phyloP scores from a whole-genome alignment of 352 stramenopile species.

The Phytophthora chlamydospora region DNA sequence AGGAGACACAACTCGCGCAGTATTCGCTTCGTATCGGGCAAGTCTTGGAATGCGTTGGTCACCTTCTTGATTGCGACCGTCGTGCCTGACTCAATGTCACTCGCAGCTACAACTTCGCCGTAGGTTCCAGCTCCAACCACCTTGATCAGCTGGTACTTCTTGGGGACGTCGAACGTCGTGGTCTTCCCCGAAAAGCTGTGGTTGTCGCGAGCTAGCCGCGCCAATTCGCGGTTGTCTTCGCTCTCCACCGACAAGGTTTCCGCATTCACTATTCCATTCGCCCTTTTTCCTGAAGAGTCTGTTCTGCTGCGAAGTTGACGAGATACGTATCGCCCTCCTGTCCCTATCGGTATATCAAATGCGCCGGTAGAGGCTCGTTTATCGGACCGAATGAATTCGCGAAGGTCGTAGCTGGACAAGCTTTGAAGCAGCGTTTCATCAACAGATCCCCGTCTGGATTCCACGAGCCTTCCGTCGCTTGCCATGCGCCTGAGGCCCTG shows the following conservation, averaged over 20 bases:
- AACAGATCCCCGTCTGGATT: conserved; percentile 33
- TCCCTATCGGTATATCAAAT: conserved; percentile 28
- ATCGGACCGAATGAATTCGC: conserved; percentile 58
- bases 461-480: conserved; percentile 36
- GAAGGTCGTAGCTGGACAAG: conserved; percentile 62
- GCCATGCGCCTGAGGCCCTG: conserved; percentile 49
- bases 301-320: conserved; percentile 35
- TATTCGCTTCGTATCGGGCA: conserved; percentile 92
- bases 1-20: conserved; percentile 94
- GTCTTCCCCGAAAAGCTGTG: conserved; percentile 73
- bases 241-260: conserved; percentile 14
- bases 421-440: conserved; percentile 65
- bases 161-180: conserved; percentile 77
- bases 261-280: conserved; percentile 9
- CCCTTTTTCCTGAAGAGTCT: conserved; percentile 23
- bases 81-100: conserved; percentile 74
- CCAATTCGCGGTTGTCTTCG: conserved; percentile 42
- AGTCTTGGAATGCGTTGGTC: conserved; percentile 77
- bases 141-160: conserved; percentile 84
- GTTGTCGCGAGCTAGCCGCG: conserved; percentile 57
- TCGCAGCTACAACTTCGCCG: conserved; percentile 82
- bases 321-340: conserved; percentile 37
- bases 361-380: conserved; percentile 32
- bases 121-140: conserved; percentile 82
- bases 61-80: conserved; percentile 97